Base-by-base conservation (phyloP, 2,329 filamentous ascomycete genomes). In the Geoglossum cookeanum region DNA sequence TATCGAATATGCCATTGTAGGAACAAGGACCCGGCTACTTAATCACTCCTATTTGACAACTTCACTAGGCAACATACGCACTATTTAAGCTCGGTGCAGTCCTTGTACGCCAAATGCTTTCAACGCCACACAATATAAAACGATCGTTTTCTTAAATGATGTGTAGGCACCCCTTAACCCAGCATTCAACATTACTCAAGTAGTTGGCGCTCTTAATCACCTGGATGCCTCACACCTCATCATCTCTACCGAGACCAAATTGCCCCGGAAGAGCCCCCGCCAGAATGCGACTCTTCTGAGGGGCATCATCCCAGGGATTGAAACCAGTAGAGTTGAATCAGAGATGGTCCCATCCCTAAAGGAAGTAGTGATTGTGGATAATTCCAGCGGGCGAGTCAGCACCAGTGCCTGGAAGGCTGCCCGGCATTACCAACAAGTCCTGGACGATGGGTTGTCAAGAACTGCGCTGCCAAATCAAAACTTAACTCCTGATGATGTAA, bases 31-130 rank as follows among this genome's bases (percentile, higher is more conserved):
- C 44, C 30, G 17, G n/a, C 17, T 39, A 37, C 51, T 61, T 65
- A 53, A 64, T 60, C 64, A 35, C 57, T 59, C 57, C 8, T 61
- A 48, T 4, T 22, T 45, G 42, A 45, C 42, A 33, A 37, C 9
- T 15, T 9, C 13, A 13, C 39, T 55, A 71, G 76, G 68, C 69
- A 22, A 91, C 85, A 4, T 97, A 97, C 70, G 90, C 90, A 0
- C 69, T 92, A 57, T 95, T 91, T 74, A 97, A 97, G 70, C 77
- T 97, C 8, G 92, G 92, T n/a, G 91, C 87, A 29, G 80, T 97
- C 55, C 74, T 97, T 60, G 90, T 81, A 55, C 11, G 45, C 48
- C 22, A 35, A 33, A 32, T 22, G 22, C 22, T 22, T 22, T 22
- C 22, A 22, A 22, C 22, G 17, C 13, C 17, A 33, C 27, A 30